Evolutionary conservation across 495 filamentous ascomycete species (phyloP).

Genomic region (Neurospora sp.): DNA sequence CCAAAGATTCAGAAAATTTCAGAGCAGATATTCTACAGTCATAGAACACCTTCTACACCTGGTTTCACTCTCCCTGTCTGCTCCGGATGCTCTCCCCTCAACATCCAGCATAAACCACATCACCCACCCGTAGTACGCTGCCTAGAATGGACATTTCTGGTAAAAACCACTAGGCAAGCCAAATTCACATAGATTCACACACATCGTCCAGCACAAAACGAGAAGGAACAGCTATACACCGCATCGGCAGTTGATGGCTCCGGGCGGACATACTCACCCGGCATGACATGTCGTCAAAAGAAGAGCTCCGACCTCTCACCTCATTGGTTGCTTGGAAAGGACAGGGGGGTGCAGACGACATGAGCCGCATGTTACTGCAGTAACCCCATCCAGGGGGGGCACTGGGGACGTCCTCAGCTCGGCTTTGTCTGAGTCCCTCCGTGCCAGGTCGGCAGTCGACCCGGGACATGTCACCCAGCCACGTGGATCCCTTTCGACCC

Average conservation of each 20-base stretch:
- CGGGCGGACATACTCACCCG: neutral
- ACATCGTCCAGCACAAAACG: too few relatives aligned
- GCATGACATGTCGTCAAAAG: neutral
- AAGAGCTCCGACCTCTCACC: neutral
- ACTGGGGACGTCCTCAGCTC: neutral
- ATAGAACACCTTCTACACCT: neutral
- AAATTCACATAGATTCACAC: too few relatives aligned
- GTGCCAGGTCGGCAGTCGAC: neutral
- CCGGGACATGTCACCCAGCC: neutral
- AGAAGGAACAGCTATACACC: accelerated
- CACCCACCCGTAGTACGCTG: too few relatives aligned
- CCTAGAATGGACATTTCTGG: too few relatives aligned
- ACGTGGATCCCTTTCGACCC: neutral
- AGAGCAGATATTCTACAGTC: too few relatives aligned
- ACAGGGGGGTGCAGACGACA: neutral
- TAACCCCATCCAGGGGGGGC: neutral
- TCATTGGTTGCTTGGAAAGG: neutral
- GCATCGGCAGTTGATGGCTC: neutral
- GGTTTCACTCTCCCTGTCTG: neutral
- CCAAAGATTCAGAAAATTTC: too few relatives aligned
- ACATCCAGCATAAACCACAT: neutral
- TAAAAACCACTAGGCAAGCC: too few relatives aligned
- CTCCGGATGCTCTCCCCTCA: neutral
- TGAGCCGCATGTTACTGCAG: neutral
- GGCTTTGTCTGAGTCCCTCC: neutral